Evolutionary conservation across 352 stramenopile species (phyloP).

Genomic region (Phytophthora ohioensis): DNA sequence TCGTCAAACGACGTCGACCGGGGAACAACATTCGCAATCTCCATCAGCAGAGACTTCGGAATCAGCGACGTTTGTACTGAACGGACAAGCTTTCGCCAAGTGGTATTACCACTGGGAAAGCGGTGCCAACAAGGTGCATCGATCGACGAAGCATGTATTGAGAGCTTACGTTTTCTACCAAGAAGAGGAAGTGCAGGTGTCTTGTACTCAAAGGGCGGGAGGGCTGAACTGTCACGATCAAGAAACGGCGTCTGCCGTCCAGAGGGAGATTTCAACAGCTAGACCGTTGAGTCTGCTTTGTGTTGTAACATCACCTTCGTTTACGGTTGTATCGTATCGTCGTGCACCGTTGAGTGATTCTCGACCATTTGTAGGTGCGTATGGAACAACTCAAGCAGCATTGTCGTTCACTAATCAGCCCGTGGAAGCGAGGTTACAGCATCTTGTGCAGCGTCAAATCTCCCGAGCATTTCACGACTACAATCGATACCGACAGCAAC

Average conservation of each 20-base stretch:
- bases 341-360: slow-evolving; percentile 32
- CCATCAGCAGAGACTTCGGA: not conserved
- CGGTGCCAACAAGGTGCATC: slow-evolving; percentile 64
- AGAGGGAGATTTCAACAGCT: not conserved
- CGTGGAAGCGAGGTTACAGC: slow-evolving; percentile 28
- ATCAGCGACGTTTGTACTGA: slow-evolving; percentile 41
- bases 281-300: slow-evolving; percentile 38
- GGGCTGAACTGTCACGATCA: not conserved
- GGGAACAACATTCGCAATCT: slow-evolving; percentile 24
- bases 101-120: slow-evolving; percentile 81
- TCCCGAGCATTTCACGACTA: slow-evolving; percentile 51
- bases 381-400: too few species aligned
- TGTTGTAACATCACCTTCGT: slow-evolving; percentile 47
- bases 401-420: slow-evolving; percentile 1
- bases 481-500: slow-evolving; percentile 29
- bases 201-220: too few species aligned
- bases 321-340: slow-evolving; percentile 57
- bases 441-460: slow-evolving; percentile 49
- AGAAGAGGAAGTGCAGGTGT: not conserved
- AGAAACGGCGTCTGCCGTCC: not conserved
- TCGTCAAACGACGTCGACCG: slow-evolving; percentile 18
- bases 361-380: too few species aligned
- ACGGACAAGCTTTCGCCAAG: slow-evolving; percentile 55
- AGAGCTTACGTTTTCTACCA: slow-evolving; percentile 64
- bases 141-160: slow-evolving; percentile 63